Evolutionary conservation across 345 rosid species (phyloP), one percentile per base, ranked within the genome.

Genomic region (Salix viminalis): DNA sequence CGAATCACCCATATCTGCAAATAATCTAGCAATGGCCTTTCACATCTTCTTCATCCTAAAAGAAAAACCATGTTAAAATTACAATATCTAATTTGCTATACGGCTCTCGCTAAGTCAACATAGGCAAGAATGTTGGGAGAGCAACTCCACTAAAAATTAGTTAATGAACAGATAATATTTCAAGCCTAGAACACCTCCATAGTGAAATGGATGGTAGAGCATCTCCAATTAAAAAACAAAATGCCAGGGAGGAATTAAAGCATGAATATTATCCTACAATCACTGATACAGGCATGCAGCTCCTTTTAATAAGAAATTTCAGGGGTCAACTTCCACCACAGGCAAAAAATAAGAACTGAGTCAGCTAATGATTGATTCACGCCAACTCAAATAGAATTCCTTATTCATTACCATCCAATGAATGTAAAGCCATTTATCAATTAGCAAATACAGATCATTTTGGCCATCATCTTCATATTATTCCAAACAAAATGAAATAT

Each of bases 1-100:
- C 66, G 97, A 91, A 90, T 96, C 99, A 61, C 99, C 99, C 87
- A 94, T 88, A 79, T 94, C 99, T 73, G 99, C 97, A 72, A 96
- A 92, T 82, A 96, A 88, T 72, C 97, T 90, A 83, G 95, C 99
- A 77, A 96, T 93, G 78, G 99, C 98, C 84, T 94, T 96, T 24
- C 84, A 94, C 89, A 85, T 94, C 99, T 85, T 96, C 99, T 77
- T 94, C 99, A 83, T 96, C 99, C 98, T 96, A 90, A 75, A 70
- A 82, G 80, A 72, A 82, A 70, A 66, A 65, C 73, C 48, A 19
- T 30, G 74, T 48, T 9, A 34, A 82, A 46, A 32, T 36, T 18
- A 72, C 34, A 72, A 71, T 34, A 34, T 61, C 66, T 16, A 67
- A 50, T 61, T 19, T 13, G 36, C 54, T 65, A 70, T 7, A 28